Base-by-base conservation (phyloP, 805 yeast genomes). In the Kluyveromyces dobzhanskii region DNA sequence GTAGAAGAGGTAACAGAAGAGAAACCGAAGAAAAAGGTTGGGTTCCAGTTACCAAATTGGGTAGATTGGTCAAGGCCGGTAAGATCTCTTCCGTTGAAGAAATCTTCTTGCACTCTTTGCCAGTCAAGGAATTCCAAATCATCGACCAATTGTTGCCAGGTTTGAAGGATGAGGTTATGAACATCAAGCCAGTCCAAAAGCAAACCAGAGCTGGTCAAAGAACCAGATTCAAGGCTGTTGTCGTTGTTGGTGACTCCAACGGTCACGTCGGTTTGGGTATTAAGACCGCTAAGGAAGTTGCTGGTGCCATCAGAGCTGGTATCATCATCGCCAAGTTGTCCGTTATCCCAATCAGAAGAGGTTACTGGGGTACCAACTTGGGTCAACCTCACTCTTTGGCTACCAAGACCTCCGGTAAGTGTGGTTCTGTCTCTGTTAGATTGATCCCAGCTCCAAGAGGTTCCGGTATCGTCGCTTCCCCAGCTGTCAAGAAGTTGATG, bases 131-230 rank as follows among this genome's bases (percentile, higher is more conserved):
- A 78, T 88, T 73, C 85, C 97, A 92, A 79, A 85, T 92, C 78
- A 84, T 92, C 64, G 98, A 92, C 78, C 80, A 79, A 66, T 78
- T 92, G 71, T 78, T 92, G 65, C 98, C 98, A 69, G 81, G 75
- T 66, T 82, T 92, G 69, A 80, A 83, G 75, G 98, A 92, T 71
- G 95, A 90, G 77, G 97, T 92, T 67, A 92, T 92, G 98, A 90
- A 90, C 86, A 92, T 92, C 78, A 82, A 90, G 78, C 94, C 98
- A 59, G 98, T 92, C 62, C 98, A 92, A 78, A 92, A 92, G 83
- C 98, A 92, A 78, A 92, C 98, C 80, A 81, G 95, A 76, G 98
- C 98, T 65, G 98, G 98, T 87, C 98, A 92, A 81, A 90, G 98
- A 82, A 92, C 97, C 76, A 87, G 98, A 81, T 88, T 92, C 83